Evolutionary conservation across 208 protist species (phyloP), one percentile per base, ranked within the genome.

Genomic region (Jaenimonas drosophilae): DNA sequence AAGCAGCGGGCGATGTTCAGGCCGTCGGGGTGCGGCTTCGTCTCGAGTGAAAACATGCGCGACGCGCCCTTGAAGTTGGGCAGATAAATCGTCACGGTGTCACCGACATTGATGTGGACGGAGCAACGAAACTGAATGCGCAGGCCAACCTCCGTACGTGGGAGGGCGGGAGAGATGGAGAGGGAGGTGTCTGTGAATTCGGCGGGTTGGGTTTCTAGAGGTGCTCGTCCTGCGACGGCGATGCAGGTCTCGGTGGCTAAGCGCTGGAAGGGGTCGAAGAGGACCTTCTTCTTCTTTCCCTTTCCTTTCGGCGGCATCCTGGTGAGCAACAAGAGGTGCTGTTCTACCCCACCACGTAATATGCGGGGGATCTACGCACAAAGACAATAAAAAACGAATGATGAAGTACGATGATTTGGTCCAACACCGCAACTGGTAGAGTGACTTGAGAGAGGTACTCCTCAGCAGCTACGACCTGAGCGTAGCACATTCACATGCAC

Each of bases 91-190:
- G 67, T 70, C 24, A 91, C 44, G 29, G 61, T 33, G 43, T 91
- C 82, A 7, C 78, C 76, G 43, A 66, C 66, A 28, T 60, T 40
- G 34, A 91, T 45, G 11, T 55, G 31, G 14, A 83, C 77, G n/a
- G 60, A 62, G 56, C 60, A 78, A 25, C 77, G 76, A 52, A 87
- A 86, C 52, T 85, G 63, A 43, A 91, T 46, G 16, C 40, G 45
- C 23, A 91, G 44, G 3, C 46, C 39, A 20, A 83, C 76, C 49
- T 83, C 76, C 21, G 69, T 64, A 31, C 60, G 53, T 14, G 77
- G 75, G 38, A 88, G 66, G 29, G 68, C 54, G 3, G 82, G 82
- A 2, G 49, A 59, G 30, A 91, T 63, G 20, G 43, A 53, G 6
- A 91, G 27, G 14, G 54, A 45, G n/a, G 61, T 81, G 25, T 79